phyloP scores from a whole-genome alignment of 768 basidiomycete species.

The Sarcomyxa edulis region DNA sequence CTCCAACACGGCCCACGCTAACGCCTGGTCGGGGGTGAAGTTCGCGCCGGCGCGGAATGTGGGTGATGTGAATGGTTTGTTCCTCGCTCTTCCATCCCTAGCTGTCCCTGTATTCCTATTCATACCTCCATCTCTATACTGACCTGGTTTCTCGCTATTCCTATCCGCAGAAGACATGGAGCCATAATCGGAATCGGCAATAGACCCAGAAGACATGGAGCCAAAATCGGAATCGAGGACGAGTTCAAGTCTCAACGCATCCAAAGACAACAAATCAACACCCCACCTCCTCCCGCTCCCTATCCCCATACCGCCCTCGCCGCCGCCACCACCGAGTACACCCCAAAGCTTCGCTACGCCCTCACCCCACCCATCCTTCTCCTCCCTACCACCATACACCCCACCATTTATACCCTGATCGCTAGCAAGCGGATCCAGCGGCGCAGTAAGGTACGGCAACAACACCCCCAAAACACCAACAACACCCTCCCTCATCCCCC shows the following conservation, averaged over 20 bases:
- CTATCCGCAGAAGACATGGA: no score
- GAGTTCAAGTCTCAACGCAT: slow-evolving; percentile 56
- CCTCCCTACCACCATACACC: no score
- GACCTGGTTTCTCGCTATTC: no score
- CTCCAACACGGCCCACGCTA: slow-evolving; percentile 76
- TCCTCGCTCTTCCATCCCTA: slow-evolving; percentile 14
- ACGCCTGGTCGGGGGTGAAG: slow-evolving; percentile 64
- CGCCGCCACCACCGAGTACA: slow-evolving; percentile 56
- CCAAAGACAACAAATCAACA: slow-evolving; percentile 58
- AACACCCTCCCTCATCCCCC: slow-evolving; percentile 71
- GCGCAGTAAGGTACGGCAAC: slow-evolving; percentile 62
- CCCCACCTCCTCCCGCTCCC: no score
- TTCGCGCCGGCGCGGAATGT: slow-evolving; percentile 73
- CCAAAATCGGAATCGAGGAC: slow-evolving; percentile 13
- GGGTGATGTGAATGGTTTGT: slow-evolving; percentile 46
- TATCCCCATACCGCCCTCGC: no score
- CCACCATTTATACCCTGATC: slow-evolving; percentile 26
- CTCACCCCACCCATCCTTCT: no score
- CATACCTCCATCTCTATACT: neutral
- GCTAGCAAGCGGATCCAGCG: slow-evolving; percentile 14
- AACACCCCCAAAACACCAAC: slow-evolving; percentile 67
- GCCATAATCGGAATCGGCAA: no score
- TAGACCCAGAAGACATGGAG: no score
- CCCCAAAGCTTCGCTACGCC: slow-evolving; percentile 50
- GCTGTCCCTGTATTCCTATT: neutral